phyloP scores from a whole-genome alignment of 2,329 filamentous ascomycete genomes.

The Neonectria sp. region DNA sequence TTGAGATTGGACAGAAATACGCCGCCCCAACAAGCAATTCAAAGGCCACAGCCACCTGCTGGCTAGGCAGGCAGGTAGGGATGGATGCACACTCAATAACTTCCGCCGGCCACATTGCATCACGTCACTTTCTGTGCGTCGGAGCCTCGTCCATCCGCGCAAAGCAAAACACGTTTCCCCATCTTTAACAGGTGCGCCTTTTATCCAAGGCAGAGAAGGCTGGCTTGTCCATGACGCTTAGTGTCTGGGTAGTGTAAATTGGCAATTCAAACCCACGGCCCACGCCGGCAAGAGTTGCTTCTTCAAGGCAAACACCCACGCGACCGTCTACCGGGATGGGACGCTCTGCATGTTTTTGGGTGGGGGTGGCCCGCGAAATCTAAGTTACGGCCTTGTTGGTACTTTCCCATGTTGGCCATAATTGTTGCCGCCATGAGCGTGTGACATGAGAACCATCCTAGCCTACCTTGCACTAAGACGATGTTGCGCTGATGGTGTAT shows the following conservation, averaged over 20 bases:
- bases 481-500: background rate
- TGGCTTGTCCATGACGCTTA: background rate
- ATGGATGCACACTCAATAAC: background rate
- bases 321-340: slow-evolving; percentile 24
- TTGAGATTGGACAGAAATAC: slow-evolving; percentile 23
- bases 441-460: background rate
- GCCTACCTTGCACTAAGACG: background rate
- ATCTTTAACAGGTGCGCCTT: background rate
- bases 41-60: slow-evolving; percentile 2
- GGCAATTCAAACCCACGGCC: background rate
- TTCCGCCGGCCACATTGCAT: slow-evolving; percentile 4
- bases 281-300: background rate
- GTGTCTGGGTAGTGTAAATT: background rate
- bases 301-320: slow-evolving; percentile 5
- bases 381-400: background rate
- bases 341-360: background rate
- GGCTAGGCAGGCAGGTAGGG: background rate
- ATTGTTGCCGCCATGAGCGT: background rate
- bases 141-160: slow-evolving; percentile 3
- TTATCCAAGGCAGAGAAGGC: background rate
- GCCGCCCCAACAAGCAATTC: slow-evolving; percentile 25
- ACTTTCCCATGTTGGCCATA: background rate
- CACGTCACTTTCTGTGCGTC: slow-evolving; percentile 26
- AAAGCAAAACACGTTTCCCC: background rate
- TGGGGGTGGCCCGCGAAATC: background rate